These are phyloP conservation scores for Glebionis coronaria DNA, from an alignment of 129 eudicot genomes.

Conservation along the genomic window DNA sequence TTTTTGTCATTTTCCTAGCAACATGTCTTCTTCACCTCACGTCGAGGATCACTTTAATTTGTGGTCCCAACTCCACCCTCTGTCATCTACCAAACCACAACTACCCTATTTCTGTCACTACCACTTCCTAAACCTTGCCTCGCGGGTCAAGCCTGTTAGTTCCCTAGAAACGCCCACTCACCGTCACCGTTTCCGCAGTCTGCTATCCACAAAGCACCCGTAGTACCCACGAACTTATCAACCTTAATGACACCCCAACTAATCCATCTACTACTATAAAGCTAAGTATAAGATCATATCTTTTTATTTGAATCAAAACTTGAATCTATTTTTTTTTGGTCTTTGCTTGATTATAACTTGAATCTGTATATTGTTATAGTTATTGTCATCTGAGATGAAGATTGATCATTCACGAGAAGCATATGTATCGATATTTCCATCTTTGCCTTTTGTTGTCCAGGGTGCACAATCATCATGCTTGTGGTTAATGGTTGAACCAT, in stretches of 20 bases:
- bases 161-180: slow-evolving; percentile 60
- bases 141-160: slow-evolving; percentile 62
- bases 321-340: no score
- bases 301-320: no score
- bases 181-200: slow-evolving; percentile 38
- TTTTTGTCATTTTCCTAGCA: no score
- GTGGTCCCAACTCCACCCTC: slow-evolving; percentile 94
- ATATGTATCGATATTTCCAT: no score
- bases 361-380: no score
- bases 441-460: no score
- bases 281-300: not conserved
- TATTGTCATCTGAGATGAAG: no score
- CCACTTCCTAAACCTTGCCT: slow-evolving; percentile 29
- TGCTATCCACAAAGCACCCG: slow-evolving; percentile 13
- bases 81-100: slow-evolving; percentile 60
- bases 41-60: slow-evolving; percentile 61
- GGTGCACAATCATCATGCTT: no score
- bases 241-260: slow-evolving; percentile 50
- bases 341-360: no score
- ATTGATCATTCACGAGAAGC: no score
- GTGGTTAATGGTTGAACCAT: no score
- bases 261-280: no score
- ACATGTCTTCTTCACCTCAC: slow-evolving; percentile 30
- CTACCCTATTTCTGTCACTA: slow-evolving; percentile 33
- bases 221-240: slow-evolving; percentile 27